Conservation (phyloP, 1,284 basidiomycete species). For the Moniliella sp. region DNA sequence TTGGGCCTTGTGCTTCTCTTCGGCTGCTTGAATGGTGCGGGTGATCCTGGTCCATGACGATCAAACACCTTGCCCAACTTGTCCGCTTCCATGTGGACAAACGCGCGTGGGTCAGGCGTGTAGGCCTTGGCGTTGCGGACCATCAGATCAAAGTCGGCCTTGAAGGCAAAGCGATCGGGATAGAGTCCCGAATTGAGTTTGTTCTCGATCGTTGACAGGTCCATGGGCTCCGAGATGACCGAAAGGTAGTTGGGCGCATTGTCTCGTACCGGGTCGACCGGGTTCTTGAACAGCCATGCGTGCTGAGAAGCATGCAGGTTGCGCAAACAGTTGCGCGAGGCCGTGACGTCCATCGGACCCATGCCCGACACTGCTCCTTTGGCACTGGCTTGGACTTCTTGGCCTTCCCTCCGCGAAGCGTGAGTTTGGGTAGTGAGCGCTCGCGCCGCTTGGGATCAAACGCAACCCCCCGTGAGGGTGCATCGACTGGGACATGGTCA, state of each 20-base stretch:
- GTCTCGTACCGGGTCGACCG: slow-evolving; percentile 45
- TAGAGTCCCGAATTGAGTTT: slow-evolving; percentile 68
- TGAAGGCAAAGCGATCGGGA: slow-evolving; percentile 59
- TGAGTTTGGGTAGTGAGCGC: not conserved
- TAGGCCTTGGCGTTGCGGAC: slow-evolving; percentile 68
- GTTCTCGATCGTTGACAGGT: slow-evolving; percentile 64
- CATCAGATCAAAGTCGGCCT: slow-evolving; percentile 69
- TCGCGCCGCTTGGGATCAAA: no score
- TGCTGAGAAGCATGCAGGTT: slow-evolving; percentile 53
- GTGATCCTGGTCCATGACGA: slow-evolving; percentile 44
- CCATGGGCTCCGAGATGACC: slow-evolving; percentile 80
- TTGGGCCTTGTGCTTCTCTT: slow-evolving; percentile 6
- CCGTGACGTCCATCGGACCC: slow-evolving; percentile 54
- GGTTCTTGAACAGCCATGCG: slow-evolving; percentile 53
- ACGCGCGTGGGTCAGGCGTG: slow-evolving; percentile 48
- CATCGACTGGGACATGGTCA: no score
- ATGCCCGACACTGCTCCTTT: slow-evolving; percentile 52
- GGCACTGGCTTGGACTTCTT: slow-evolving; percentile 30
- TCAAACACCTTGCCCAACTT: slow-evolving; percentile 63
- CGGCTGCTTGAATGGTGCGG: slow-evolving; percentile 31
- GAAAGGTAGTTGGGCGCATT: slow-evolving; percentile 48
- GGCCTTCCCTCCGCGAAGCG: slow-evolving; percentile 7
- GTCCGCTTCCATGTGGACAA: slow-evolving; percentile 54
- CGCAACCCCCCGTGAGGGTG: no score
- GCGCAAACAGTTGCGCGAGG: slow-evolving; percentile 57